Conservation (phyloP, 2,329 filamentous ascomycete genomes). For the Arachnomyces sp. region DNA sequence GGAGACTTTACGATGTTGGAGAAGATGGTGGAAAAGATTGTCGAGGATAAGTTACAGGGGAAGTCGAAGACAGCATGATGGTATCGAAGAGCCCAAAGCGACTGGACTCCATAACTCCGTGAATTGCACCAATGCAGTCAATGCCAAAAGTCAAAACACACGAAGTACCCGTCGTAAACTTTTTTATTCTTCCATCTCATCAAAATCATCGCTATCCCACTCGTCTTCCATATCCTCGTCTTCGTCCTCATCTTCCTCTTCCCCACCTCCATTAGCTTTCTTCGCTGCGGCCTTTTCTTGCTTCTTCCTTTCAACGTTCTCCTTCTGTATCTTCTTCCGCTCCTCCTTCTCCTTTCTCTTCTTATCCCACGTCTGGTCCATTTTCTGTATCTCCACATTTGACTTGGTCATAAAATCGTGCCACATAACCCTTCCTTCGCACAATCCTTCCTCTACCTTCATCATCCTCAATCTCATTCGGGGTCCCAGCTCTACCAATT, state of each 20-base stretch:
- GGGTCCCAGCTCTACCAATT: conserved; percentile 84
- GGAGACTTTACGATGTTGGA: conserved; percentile 50
- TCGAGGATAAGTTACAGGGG: conserved; percentile 57
- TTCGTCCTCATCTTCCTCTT: conserved; percentile 36
- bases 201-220: conserved; percentile 46
- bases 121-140: neutral
- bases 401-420: conserved; percentile 89
- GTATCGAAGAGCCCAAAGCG: neutral
- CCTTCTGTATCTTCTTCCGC: conserved; percentile 72
- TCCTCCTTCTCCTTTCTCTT: conserved; percentile 71
- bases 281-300: conserved; percentile 49
- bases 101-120: neutral
- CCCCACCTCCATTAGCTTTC: conserved; percentile 31
- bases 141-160: neutral
- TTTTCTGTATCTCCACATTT: conserved; percentile 62
- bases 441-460: conserved; percentile 93
- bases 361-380: conserved; percentile 78
- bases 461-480: conserved; percentile 81
- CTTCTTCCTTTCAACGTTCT: conserved; percentile 82
- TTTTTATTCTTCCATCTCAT: conserved; percentile 34
- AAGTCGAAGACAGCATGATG: neutral
- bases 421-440: conserved; percentile 89
- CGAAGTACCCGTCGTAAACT: no score
- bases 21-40: conserved; percentile 64
- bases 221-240: conserved; percentile 43